phyloP scores from a whole-genome alignment of 148 eudicot genomes.

The Fagopyrum tataricum region DNA sequence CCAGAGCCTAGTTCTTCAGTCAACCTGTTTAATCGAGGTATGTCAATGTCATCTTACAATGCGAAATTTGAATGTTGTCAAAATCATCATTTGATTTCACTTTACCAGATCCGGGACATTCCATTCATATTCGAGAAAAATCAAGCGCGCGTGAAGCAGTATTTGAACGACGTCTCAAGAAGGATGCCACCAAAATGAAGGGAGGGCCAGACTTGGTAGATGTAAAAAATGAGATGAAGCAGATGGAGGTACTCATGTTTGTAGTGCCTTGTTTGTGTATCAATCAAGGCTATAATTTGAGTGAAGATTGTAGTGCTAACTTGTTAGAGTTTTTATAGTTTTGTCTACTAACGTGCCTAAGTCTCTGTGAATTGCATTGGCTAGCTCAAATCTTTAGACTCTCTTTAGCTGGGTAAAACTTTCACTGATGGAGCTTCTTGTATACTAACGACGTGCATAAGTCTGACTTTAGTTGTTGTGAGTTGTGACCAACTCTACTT shows the following conservation, averaged over 20 bases:
- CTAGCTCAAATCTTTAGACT: background rate
- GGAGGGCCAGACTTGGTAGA: background rate
- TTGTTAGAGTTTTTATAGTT: background rate
- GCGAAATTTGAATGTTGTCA: no score
- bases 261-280: background rate
- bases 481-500: no score
- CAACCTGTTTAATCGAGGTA: slow-evolving; percentile 84
- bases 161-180: slow-evolving; percentile 27
- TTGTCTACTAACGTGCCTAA: background rate
- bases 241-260: background rate
- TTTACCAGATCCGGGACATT: slow-evolving; percentile 49
- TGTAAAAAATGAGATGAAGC: background rate
- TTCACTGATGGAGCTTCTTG: background rate
- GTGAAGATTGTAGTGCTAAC: background rate
- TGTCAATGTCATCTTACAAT: background rate
- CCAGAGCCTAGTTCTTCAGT: slow-evolving; percentile 31
- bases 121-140: slow-evolving; percentile 58
- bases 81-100: background rate
- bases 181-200: slow-evolving; percentile 11
- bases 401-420: background rate
- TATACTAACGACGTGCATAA: no score
- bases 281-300: background rate
- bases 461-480: no score
- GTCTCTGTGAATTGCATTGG: background rate
- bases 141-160: slow-evolving; percentile 34